Percentiles rank a stretch among this genome's conserved stretches.
phyloP scores from a whole-genome alignment of 164 flowering plant species.

The Euptelea pleiosperma region DNA sequence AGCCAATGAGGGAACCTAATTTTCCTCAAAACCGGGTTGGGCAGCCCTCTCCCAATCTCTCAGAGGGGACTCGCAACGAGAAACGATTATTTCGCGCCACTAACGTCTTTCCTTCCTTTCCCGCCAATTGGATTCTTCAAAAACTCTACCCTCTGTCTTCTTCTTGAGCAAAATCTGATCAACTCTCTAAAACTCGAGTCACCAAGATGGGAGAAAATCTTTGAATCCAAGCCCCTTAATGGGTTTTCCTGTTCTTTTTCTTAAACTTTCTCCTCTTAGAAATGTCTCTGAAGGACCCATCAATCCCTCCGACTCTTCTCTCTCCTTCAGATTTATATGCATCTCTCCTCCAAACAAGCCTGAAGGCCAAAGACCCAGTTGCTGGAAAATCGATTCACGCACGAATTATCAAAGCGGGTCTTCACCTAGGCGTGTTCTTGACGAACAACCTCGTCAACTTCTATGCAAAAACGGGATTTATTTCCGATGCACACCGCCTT shows the following conservation, averaged over 20 bases:
- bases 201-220: neutral
- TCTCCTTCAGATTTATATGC: conserved; percentile 36
- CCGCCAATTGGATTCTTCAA: neutral
- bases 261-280: conserved; percentile 3
- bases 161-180: too few relatives aligned
- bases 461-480: conserved; percentile 51
- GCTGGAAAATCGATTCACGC: conserved; percentile 55
- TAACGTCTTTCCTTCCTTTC: too few relatives aligned
- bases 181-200: too few relatives aligned
- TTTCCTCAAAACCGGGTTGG: too few relatives aligned
- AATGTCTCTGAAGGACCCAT: conserved; percentile 14
- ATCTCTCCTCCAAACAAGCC: conserved; percentile 44
- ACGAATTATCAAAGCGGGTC: conserved; percentile 51
- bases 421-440: conserved; percentile 48
- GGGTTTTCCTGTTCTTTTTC: conserved; percentile 1
- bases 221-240: conserved; percentile 3
- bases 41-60: too few relatives aligned
- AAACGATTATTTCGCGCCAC: too few relatives aligned
- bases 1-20: too few relatives aligned
- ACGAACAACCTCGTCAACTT: conserved; percentile 63
- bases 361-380: conserved; percentile 33
- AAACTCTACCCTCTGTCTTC: neutral
- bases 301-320: neutral
- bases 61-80: too few relatives aligned
- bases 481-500: conserved; percentile 21